Evolutionary conservation across 352 stramenopile species (phyloP).

Genomic region (Pythium vanterpoolii): DNA sequence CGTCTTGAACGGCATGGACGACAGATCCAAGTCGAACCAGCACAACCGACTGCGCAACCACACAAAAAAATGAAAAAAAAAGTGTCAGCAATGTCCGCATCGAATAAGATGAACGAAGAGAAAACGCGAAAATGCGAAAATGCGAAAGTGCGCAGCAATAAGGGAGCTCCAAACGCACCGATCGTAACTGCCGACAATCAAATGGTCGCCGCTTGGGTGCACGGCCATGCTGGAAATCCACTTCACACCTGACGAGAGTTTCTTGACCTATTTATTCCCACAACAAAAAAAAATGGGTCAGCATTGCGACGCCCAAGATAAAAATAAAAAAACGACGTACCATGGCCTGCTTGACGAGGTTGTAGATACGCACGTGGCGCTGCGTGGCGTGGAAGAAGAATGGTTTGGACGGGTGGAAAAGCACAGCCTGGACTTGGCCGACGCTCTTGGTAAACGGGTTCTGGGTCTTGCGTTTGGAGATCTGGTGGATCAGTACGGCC

Average conservation of each 20-base stretch:
- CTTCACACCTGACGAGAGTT: conserved; percentile 96
- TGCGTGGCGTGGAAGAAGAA: conserved; percentile 99
- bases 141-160: not conserved
- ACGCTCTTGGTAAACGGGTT: conserved; percentile 97
- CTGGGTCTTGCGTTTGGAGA: conserved; percentile 96
- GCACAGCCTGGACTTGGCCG: conserved; percentile 92
- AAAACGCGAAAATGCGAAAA: not conserved
- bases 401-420: conserved; percentile 98
- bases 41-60: conserved; percentile 79
- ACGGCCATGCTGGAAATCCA: conserved; percentile 99
- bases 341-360: conserved; percentile 97
- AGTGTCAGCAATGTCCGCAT: no score
- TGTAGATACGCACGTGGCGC: conserved; percentile 98
- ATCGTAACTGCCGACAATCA: conserved; percentile 98
- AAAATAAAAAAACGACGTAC: conserved; percentile 25
- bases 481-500: conserved; percentile 97
- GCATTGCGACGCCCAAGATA: not conserved
- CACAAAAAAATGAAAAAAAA: not conserved
- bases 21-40: conserved; percentile 99
- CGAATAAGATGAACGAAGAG: no score
- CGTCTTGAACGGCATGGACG: conserved; percentile 97
- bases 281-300: conserved; percentile 35
- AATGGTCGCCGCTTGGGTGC: conserved; percentile 98
- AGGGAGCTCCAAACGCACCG: no score
- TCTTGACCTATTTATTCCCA: conserved; percentile 84